Base-by-base conservation (phyloP, 352 stramenopile genomes). In the Globisporangium solare region DNA sequence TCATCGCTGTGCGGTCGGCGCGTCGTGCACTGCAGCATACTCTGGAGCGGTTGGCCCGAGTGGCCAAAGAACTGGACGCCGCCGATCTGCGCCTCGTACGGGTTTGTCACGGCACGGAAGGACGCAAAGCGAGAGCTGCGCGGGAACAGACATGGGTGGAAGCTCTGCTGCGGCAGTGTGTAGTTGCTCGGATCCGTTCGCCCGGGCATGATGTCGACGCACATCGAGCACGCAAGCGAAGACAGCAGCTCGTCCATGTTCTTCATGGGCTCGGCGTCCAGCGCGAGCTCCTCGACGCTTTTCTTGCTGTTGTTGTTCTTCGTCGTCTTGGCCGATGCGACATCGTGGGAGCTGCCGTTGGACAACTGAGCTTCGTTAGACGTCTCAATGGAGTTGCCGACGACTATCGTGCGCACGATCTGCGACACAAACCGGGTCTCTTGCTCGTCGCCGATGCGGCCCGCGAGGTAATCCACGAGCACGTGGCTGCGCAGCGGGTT, bases 141-240 rank as follows among this genome's bases (percentile, higher is more conserved):
- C 15, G 89, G 96, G 47, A 99, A 87, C 10, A 99, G 58, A 70
- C 89, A 97, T 21, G 78, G 76, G 67, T 99, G 95, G 32, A 99
- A 80, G 14, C 94, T 96, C 66, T 98, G 88, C 71, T 98, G 96
- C 12, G 95, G 95, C 66, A 98, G 81, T 46, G 78, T 74, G 55
- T 88, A 86, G 63, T 89, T 92, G 61, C 78, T 96, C 2, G 94
- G 95, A 68, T 98, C 95, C 39, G 70, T 74, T 21, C 69, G 64
- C 24, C 92, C 92, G 1, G 94, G 94, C 70, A 98, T 87, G 22
- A 97, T 66, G 61, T 98, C 95, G 8, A 98, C 76, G n/a, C 87
- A 83, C 71, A 98, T 89, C 50, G 77, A 75, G 5, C 73, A 67
- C 6, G 86, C 78, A 8, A 95, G 65, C 12, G 77, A 77, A 0